Percentiles rank a stretch among this genome's conserved stretches.
These are phyloP conservation scores for Parascedosporium putredinis DNA, from an alignment of 2,329 filamentous ascomycete species.

Conservation along the genomic window DNA sequence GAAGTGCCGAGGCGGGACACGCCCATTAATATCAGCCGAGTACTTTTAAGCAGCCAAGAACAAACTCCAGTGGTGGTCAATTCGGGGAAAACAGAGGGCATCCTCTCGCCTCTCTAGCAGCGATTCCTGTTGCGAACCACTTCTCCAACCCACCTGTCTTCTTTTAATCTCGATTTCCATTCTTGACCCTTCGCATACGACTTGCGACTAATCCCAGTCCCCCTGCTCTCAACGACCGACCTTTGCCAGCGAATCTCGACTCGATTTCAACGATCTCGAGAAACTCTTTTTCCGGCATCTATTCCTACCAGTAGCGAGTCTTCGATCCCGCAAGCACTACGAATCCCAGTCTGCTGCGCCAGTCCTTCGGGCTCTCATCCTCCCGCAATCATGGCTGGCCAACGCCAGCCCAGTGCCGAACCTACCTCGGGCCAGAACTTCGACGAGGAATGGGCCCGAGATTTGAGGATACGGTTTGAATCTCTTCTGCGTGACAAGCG, in stretches of 20 bases:
- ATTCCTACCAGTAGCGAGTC: too few relatives aligned
- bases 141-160: background rate
- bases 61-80: background rate
- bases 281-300: too few relatives aligned
- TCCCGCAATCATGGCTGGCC: conserved; percentile 6
- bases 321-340: too few relatives aligned
- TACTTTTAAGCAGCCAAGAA: conserved; percentile 6
- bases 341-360: too few relatives aligned
- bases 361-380: background rate
- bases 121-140: background rate
- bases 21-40: conserved; percentile 7
- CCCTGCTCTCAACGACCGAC: too few relatives aligned
- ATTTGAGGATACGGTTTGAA: conserved; percentile 76
- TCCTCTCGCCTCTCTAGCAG: background rate
- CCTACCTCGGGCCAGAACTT: conserved; percentile 14
- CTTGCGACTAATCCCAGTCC: background rate
- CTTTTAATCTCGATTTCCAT: background rate
- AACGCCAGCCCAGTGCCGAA: background rate
- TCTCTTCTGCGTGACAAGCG: conserved; percentile 76
- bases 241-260: too few relatives aligned
- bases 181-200: background rate
- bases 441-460: conserved; percentile 63
- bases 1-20: conserved; percentile 8
- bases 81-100: background rate
- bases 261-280: too few relatives aligned